Percentiles rank a stretch among this genome's conserved stretches.
phyloP scores from a whole-genome alignment of 495 filamentous ascomycete species.

The Neurospora sp. region DNA sequence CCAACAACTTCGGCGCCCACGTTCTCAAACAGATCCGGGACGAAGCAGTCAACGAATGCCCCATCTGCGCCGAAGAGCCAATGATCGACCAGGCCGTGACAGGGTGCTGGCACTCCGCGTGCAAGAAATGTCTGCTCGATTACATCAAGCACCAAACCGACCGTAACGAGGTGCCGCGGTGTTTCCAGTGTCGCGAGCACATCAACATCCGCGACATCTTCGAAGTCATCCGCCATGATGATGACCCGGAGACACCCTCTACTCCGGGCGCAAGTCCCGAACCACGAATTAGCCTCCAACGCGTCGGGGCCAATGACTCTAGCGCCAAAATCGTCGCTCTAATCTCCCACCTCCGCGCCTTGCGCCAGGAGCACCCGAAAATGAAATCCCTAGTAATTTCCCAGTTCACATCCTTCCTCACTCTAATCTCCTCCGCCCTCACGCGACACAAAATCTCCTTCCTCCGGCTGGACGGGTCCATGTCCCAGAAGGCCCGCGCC shows the following conservation, averaged over 20 bases:
- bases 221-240: conserved; percentile 60
- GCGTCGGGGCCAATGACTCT: conserved; percentile 59
- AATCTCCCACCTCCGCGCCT: conserved; percentile 57
- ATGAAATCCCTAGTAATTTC: conserved; percentile 93
- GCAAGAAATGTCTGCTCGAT: conserved; percentile 78
- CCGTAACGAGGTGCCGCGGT: conserved; percentile 62
- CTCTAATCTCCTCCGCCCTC: conserved; percentile 76
- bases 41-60: conserved; percentile 80
- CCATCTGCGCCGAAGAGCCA: conserved; percentile 87
- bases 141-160: conserved; percentile 80
- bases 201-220: conserved; percentile 82
- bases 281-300: conserved; percentile 68
- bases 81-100: conserved; percentile 92
- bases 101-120: conserved; percentile 93
- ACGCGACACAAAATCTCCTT: conserved; percentile 58
- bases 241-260: conserved; percentile 24
- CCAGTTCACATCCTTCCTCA: conserved; percentile 94
- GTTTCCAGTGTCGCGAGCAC: conserved; percentile 79
- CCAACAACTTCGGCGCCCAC: conserved; percentile 68
- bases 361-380: conserved; percentile 48
- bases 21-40: conserved; percentile 84
- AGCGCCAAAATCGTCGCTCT: conserved; percentile 82
- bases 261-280: conserved; percentile 14
- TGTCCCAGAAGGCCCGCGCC: conserved; percentile 75
- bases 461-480: conserved; percentile 83